Evolutionary conservation across 2,329 filamentous ascomycete species (phyloP), one percentile per base, ranked within the genome.

Genomic region (Simplicillium aogashimaense): DNA sequence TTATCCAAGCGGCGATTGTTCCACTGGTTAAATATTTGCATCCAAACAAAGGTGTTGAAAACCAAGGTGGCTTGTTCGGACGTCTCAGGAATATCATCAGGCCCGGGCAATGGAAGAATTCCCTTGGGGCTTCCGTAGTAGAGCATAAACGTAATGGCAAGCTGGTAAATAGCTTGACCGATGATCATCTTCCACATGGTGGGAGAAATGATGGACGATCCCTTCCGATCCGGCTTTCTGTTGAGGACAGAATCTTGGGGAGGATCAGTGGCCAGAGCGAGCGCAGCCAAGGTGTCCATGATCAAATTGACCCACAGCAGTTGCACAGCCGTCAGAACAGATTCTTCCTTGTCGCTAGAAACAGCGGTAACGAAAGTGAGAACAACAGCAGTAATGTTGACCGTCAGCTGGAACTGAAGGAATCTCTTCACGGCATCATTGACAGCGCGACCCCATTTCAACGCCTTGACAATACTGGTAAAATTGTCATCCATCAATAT

Each of bases 121-220:
- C 54, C 29, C 54, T 64, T 43, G 61, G 62, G 37, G 73, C 78
- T 28, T 17, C 76, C 86, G 50, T 89, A 97, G 65, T 89, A 89
- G 17, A 95, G 72, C 45, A 90, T 70, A 49, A 95, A 83, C 0
- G 88, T 78, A 37, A 79, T 74, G 16, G 81, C 77, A 4, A 97
- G 76, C 60, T 97, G 89, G 60, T 92, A 97, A 43, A 95, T 71
- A 2, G 88, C 79, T 60, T 97, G 88, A 3, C 89, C 90, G 35
- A 95, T 74, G 46, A 97, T 95, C 90, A 97, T 97, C 71, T 97
- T 97, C 90, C 90, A 94, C 90, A 97, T 97, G 14, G 83, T 89
- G 29, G 83, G 69, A 1, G 88, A 94, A 51, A 97, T 92, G 45
- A 79, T 77, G 33, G 70, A 67, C 4, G 72, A 58, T 17, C 69